Base-by-base conservation (phyloP, 768 basidiomycete species). In the Suillus tomentosus region DNA sequence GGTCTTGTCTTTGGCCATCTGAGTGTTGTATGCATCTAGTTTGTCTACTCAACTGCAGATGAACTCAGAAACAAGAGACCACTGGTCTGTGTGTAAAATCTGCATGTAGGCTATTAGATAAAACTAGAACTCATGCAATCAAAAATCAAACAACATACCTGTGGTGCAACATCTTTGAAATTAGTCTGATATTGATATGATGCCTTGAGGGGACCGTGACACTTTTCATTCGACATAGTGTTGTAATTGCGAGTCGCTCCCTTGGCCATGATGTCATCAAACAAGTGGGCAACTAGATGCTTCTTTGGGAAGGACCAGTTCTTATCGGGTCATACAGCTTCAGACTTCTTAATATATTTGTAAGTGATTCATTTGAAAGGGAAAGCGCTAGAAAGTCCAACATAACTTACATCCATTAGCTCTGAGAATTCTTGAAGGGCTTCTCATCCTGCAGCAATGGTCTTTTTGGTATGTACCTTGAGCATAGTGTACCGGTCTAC, bases 291-390 rank as follows among this genome's bases (percentile, higher is more conserved):
- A 39, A 77, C 73, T 3, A 65, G 65, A 42, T 80, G 78, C 0
- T 65, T 59, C 65, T 79, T 79, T 0, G 72, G 74, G 47, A 78
- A 78, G 31, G 74, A 66, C 71, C 73, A 76, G 19, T 68, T 65
- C 62, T 76, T 77, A 64, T 66, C 51, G 11, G 19, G 34, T 10
- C 48, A 14, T 40, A 39, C 8, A 39, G 31, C 57, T 43, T 43
- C 5, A 59, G 57, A 24, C 43, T 59, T 59, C 11, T 5, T 7
- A 10, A 59, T 59, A 39, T 59, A 59, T 59, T 59, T 59, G 39
- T 59, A 39, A 59, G 11, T 31, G 13, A 56, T 56, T n/a, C 27
- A 55, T 39, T 55, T 22, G 24, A 34, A 19, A 22, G 54, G 8
- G 1, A 5, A 22, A 34, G 27, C 3, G 4, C 31, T 31, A 31